phyloP scores from a whole-genome alignment of 371 early-diverging fungal genomes.

The Nematocida parisii region DNA sequence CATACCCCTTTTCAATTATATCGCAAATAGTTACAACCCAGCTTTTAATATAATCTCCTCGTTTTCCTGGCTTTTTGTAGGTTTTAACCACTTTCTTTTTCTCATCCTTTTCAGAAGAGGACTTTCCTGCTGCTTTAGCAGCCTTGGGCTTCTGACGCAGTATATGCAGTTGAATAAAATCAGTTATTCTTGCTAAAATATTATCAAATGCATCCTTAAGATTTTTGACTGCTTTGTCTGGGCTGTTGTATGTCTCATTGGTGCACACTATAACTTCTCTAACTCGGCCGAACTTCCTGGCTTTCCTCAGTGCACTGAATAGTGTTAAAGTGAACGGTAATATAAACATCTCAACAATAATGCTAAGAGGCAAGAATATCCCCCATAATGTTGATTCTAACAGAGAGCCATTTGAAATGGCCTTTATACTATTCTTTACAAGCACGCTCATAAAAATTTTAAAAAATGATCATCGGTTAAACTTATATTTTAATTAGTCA shows the following conservation, averaged over 20 bases:
- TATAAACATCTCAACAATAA: slow-evolving; percentile 6
- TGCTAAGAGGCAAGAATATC: slow-evolving; percentile 1
- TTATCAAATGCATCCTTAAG: background rate
- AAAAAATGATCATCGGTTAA: background rate
- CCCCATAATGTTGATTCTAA: background rate
- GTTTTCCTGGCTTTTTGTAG: background rate
- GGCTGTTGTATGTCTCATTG: background rate
- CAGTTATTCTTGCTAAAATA: background rate
- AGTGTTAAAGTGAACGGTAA: background rate
- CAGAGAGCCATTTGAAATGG: background rate
- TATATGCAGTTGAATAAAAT: background rate
- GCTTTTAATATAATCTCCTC: background rate
- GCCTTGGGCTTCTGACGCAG: background rate
- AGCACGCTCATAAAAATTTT: slow-evolving; percentile 19
- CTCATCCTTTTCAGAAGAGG: background rate
- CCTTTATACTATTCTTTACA: background rate
- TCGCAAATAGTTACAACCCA: background rate
- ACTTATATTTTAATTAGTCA: background rate
- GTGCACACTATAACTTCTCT: background rate
- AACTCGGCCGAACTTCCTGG: background rate
- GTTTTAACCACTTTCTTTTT: background rate
- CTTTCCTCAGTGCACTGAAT: background rate
- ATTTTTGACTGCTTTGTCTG: background rate
- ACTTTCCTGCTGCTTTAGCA: background rate
- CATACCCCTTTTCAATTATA: background rate